Conservation (phyloP, 2,329 filamentous ascomycete genomes). For the Orbilia oligospora region DNA sequence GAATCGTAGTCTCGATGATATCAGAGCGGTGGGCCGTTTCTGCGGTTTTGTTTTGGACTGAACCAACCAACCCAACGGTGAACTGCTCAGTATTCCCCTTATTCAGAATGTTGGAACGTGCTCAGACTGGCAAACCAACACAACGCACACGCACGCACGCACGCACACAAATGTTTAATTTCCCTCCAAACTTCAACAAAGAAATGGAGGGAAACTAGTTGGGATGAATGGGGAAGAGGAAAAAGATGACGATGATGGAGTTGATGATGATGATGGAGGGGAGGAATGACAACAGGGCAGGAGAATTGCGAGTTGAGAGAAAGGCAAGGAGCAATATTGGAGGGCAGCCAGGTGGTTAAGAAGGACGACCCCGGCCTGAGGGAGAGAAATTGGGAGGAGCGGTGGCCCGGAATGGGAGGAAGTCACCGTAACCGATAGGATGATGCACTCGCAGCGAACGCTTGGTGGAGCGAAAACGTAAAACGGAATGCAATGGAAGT, state of each 20-base stretch:
- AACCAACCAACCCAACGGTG: slow-evolving; percentile 37
- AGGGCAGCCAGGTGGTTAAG: slow-evolving; percentile 54
- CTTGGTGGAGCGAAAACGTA: slow-evolving; percentile 55
- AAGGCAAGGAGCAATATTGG: slow-evolving; percentile 38
- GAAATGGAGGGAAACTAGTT: slow-evolving; percentile 52
- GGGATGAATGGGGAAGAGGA: slow-evolving; percentile 28
- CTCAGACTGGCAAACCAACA: slow-evolving; percentile 46
- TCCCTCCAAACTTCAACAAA: slow-evolving; percentile 59
- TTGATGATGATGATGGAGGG: slow-evolving; percentile 27
- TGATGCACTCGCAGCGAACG: slow-evolving; percentile 33
- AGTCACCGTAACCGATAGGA: slow-evolving; percentile 61
- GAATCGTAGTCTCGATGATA: slow-evolving; percentile 32
- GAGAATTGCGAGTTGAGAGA: slow-evolving; percentile 30
- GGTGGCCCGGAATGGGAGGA: slow-evolving; percentile 59
- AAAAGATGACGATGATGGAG: slow-evolving; percentile 16
- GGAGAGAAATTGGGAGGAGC: slow-evolving; percentile 57
- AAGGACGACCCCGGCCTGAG: slow-evolving; percentile 50
- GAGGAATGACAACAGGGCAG: slow-evolving; percentile 22
- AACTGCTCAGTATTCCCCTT: slow-evolving; percentile 47
- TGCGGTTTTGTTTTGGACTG: slow-evolving; percentile 52
- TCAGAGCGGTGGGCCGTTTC: slow-evolving; percentile 39
- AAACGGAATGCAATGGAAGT: slow-evolving; percentile 46
- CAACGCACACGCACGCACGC: slow-evolving; percentile 37
- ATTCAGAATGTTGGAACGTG: slow-evolving; percentile 54
- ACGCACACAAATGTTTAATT: slow-evolving; percentile 27